Conservation (phyloP, 2,329 filamentous ascomycete species). For the Trichoderma aggressivum region DNA sequence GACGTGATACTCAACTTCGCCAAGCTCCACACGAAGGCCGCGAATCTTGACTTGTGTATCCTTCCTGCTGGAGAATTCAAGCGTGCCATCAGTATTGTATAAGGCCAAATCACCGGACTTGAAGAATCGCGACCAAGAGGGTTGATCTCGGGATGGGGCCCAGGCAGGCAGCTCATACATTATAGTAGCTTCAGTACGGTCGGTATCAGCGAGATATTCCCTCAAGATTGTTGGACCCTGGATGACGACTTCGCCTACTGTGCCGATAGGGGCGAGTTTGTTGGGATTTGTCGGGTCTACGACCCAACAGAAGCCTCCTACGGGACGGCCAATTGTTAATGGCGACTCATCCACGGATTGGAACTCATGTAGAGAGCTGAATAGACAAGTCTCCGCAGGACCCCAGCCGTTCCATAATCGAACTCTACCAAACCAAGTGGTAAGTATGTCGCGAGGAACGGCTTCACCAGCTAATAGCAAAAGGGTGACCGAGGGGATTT, state of each 20-base stretch:
- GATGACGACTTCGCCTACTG: constrained; percentile 33
- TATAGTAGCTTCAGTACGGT: constrained; percentile 44
- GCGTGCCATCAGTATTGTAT: constrained; percentile 37
- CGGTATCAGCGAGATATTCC: constrained; percentile 43
- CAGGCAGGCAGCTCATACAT: background rate
- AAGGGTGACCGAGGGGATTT: constrained; percentile 4
- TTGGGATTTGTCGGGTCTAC: constrained; percentile 23
- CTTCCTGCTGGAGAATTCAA: constrained; percentile 48
- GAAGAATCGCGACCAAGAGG: constrained; percentile 32
- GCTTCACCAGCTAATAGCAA: constrained; percentile 18
- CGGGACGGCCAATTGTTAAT: constrained; percentile 11
- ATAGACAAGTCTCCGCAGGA: constrained; percentile 39
- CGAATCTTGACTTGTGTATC: constrained; percentile 56
- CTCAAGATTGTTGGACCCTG: constrained; percentile 44
- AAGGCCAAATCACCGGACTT: constrained; percentile 45
- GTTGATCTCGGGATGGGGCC: background rate
- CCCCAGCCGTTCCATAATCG: constrained; percentile 41
- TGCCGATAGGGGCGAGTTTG: constrained; percentile 25
- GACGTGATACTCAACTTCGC: constrained; percentile 22
- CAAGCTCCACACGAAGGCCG: constrained; percentile 51
- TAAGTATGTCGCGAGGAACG: background rate
- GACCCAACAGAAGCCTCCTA: constrained; percentile 24
- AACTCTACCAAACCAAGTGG: constrained; percentile 25
- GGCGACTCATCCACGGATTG: background rate
- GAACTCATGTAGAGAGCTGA: background rate